Evolutionary conservation across 305 asterid species (phyloP).

Genomic region (Fraxinus angustifolia): DNA sequence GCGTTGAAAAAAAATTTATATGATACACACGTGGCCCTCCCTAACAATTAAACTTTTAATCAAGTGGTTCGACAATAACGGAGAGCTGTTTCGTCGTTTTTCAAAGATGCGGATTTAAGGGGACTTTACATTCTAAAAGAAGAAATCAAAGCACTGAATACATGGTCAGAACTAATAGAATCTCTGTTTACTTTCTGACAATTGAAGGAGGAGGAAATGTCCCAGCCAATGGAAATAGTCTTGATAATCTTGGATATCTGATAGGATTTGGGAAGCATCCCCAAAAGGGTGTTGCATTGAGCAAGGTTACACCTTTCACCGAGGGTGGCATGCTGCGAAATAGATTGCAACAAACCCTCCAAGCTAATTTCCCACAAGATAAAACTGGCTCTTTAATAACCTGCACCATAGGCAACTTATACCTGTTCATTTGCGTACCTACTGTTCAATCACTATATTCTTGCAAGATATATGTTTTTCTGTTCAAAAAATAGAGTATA

Average conservation of each 20-base stretch:
- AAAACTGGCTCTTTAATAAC: constrained; percentile 71
- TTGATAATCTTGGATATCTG: constrained; percentile 62
- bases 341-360: constrained; percentile 78
- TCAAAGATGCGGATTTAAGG: not conserved
- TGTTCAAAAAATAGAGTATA: not conserved
- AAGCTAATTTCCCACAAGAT: constrained; percentile 77
- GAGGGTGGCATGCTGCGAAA: constrained; percentile 66
- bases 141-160: not conserved
- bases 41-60: not conserved
- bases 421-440: not conserved
- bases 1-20: not conserved
- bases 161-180: constrained; percentile 44
- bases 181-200: constrained; percentile 50
- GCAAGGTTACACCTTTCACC: constrained; percentile 80
- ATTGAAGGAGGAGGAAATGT: constrained; percentile 74
- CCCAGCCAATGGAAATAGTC: constrained; percentile 81
- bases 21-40: not conserved
- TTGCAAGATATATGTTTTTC: not conserved
- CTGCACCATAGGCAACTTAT: constrained; percentile 33
- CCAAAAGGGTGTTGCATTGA: constrained; percentile 93
- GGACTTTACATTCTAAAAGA: not conserved
- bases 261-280: constrained; percentile 78
- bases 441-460: not conserved
- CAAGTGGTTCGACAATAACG: not conserved
- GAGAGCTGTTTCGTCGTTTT: not conserved